Evolutionary conservation across 768 basidiomycete genomes (phyloP), one percentile per base, ranked within the genome.

Genomic region (Auriscalpium vulgare): DNA sequence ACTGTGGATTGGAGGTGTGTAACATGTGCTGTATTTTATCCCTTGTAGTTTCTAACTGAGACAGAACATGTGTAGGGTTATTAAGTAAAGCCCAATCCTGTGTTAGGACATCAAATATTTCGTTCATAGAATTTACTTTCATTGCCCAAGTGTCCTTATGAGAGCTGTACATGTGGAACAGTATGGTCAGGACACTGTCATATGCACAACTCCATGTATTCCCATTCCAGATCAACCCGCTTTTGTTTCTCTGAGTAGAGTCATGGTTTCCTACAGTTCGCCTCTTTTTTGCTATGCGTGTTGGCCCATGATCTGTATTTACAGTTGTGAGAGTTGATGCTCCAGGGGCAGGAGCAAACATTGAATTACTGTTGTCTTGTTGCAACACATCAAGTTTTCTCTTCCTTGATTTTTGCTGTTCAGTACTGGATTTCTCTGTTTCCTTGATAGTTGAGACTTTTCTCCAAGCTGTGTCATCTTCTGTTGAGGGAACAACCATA

Each of bases 181-280:
- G 47, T 10, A 55, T 55, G 14, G 17, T 40, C 13, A 58, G n/a
- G 2, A 55, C 7, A 23, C 34, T 48, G 37, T 58, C 57, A 55
- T 49, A 58, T 44, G 57, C 57, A 58, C 53, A 58, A 47, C 47
- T 54, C 14, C 23, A 50, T 8, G 21, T 55, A 10, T 37, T 29
- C 17, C 11, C 14, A 47, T 55, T 17, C 57, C 57, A 58, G 11
- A 19, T 49, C 6, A 58, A 35, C 4, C 53, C 45, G 4, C 1
- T 43, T 13, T 21, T 51, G 9, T 14, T 19, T 29, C 29, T 29
- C 29, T 29, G 29, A 29, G 29, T 29, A 37, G 34, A 8, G 17
- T 10, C n/a, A 16, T 23, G 37, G 19, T 51, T 37, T 38, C 3
- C 13, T 34, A 21, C n/a, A 37, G 11, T 51, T 38, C 10, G 10